Percentiles rank a stretch among this genome's conserved stretches.
Evolutionary conservation across 2,329 filamentous ascomycete genomes (phyloP).

Genomic region (Verticillium nonalfalfae): DNA sequence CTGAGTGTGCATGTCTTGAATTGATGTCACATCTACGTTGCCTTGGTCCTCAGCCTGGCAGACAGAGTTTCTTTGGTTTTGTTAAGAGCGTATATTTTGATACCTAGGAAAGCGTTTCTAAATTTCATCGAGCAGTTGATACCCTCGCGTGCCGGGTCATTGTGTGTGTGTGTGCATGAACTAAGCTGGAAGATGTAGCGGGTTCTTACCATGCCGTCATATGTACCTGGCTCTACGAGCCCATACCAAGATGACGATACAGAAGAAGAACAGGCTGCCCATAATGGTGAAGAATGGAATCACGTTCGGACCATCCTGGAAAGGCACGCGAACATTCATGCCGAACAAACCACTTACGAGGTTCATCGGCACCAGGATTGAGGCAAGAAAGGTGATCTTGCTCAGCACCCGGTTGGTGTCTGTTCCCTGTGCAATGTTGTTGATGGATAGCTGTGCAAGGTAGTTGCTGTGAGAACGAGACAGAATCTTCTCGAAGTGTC

Average conservation of each 20-base stretch:
- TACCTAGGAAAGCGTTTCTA: background rate
- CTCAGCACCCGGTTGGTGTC: slow-evolving; percentile 83
- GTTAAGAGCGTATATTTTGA: background rate
- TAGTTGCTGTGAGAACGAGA: slow-evolving; percentile 94
- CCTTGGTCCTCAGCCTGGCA: no score
- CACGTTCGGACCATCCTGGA: slow-evolving; percentile 44
- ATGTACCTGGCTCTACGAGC: slow-evolving; percentile 41
- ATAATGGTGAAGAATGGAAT: slow-evolving; percentile 47
- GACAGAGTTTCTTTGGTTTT: no score
- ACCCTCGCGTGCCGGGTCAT: background rate
- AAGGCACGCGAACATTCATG: slow-evolving; percentile 80
- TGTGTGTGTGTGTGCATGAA: background rate
- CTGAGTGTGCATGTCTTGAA: background rate
- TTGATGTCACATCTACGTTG: no score
- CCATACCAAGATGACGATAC: slow-evolving; percentile 34
- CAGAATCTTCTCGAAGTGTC: slow-evolving; percentile 96
- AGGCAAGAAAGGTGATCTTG: slow-evolving; percentile 92
- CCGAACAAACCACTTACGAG: slow-evolving; percentile 82
- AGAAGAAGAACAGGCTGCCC: slow-evolving; percentile 46
- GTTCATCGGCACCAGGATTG: slow-evolving; percentile 93
- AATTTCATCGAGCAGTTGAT: background rate
- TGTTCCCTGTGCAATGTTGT: slow-evolving; percentile 83
- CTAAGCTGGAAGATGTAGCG: no score
- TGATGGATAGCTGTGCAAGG: slow-evolving; percentile 86
- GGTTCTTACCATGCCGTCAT: slow-evolving; percentile 14